These are phyloP conservation scores for Sugiyamaella valdiviana DNA, from an alignment of 805 yeast genomes.

Conservation along the genomic window DNA sequence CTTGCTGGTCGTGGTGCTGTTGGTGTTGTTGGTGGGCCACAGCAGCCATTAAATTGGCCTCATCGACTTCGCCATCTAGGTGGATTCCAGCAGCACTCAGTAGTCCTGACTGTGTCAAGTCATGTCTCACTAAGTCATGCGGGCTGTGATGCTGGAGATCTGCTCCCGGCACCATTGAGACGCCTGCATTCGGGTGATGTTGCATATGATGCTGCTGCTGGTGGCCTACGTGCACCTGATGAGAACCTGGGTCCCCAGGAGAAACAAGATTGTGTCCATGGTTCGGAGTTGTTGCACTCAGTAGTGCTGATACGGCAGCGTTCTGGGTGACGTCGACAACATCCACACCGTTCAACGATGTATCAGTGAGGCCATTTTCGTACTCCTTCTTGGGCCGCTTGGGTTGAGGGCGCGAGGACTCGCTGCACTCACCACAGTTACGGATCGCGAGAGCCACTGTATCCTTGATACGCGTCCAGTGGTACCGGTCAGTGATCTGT, in stretches of 20 bases:
- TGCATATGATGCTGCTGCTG: conserved; percentile 10
- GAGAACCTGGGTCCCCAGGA: background rate
- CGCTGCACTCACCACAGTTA: conserved; percentile 69
- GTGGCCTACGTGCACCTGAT: conserved; percentile 4
- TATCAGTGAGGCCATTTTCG: conserved; percentile 26
- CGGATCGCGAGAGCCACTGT: conserved; percentile 76
- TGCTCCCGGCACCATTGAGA: background rate
- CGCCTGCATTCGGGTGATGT: background rate
- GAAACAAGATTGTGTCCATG: conserved; percentile 1
- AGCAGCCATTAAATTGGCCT: conserved; percentile 48
- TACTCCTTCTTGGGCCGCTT: conserved; percentile 23
- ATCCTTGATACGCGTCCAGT: conserved; percentile 87
- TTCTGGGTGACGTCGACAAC: conserved; percentile 23
- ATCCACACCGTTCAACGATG: conserved; percentile 20
- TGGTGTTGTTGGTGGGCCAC: conserved; percentile 46
- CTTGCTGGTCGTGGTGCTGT: conserved; percentile 17
- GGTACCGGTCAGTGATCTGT: conserved; percentile 68
- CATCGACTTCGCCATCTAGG: conserved; percentile 39
- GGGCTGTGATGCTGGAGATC: conserved; percentile 2
- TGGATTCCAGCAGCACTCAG: conserved; percentile 14
- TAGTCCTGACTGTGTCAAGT: background rate
- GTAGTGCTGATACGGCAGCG: conserved; percentile 1
- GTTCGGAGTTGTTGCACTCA: background rate
- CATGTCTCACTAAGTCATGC: background rate
- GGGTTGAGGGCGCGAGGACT: conserved; percentile 31